These are phyloP conservation scores for Gypsophila paniculata DNA, from an alignment of 179 eudicot genomes.

Conservation along the genomic window DNA sequence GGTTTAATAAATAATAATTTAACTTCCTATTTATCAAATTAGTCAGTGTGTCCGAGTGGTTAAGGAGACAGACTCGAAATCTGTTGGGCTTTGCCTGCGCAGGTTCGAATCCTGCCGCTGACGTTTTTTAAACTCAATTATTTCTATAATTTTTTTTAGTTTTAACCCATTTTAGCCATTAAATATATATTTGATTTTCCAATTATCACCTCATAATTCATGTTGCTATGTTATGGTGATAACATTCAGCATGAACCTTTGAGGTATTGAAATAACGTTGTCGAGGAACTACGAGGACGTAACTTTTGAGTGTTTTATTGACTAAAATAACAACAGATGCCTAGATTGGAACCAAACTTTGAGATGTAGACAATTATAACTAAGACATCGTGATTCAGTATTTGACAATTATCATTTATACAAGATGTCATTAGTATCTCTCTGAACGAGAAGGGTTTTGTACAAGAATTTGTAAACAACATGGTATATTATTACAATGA, in stretches of 20 bases:
- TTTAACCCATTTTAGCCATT: too few species aligned
- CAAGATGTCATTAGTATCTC: background rate
- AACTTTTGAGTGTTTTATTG: too few species aligned
- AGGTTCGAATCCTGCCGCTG: conserved; percentile 35
- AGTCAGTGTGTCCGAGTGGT: conserved; percentile 33
- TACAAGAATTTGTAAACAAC: background rate
- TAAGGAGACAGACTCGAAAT: conserved; percentile 36
- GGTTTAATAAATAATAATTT: too few species aligned
- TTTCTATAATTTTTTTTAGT: background rate
- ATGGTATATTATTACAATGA: background rate
- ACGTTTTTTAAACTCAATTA: conserved; percentile 15
- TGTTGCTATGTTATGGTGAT: background rate
- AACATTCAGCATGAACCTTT: too few species aligned
- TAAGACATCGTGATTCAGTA: background rate
- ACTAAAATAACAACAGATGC: background rate
- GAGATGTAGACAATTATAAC: background rate
- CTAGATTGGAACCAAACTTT: background rate
- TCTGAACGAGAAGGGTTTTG: background rate
- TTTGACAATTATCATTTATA: background rate
- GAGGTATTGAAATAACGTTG: background rate
- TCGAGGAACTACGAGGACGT: background rate
- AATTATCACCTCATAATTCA: too few species aligned
- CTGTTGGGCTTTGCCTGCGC: conserved; percentile 37
- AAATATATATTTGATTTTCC: too few species aligned
- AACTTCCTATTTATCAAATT: background rate